Percentiles rank a stretch among this genome's conserved stretches.
Evolutionary conservation across 1,284 basidiomycete species (phyloP).

Genomic region (Boletus mariae): DNA sequence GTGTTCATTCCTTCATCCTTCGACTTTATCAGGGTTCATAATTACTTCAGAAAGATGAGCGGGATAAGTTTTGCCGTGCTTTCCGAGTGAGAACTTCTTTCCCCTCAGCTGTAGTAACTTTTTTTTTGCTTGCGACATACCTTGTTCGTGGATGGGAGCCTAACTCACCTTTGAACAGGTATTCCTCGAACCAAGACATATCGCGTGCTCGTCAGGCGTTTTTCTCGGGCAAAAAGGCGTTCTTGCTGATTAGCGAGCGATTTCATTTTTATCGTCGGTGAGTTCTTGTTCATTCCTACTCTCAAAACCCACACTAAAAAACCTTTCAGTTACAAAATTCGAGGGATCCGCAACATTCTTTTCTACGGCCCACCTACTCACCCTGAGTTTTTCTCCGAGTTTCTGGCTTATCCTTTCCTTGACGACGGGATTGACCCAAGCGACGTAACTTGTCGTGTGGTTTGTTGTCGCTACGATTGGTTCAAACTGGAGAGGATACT

Average conservation of each 20-base stretch:
- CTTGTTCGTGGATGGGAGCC: not conserved
- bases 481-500: conserved; percentile 80
- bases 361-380: conserved; percentile 94
- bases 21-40: conserved; percentile 91
- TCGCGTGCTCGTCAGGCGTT: conserved; percentile 90
- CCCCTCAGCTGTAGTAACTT: not conserved
- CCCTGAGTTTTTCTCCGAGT: conserved; percentile 87
- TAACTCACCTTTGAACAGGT: conserved; percentile 46
- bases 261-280: conserved; percentile 96
- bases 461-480: conserved; percentile 88
- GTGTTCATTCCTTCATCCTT: conserved; percentile 95
- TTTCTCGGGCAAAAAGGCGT: conserved; percentile 83
- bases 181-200: conserved; percentile 91
- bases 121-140: not conserved
- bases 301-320: not conserved
- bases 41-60: conserved; percentile 73
- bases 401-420: conserved; percentile 83
- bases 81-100: conserved; percentile 65
- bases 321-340: conserved; percentile 72
- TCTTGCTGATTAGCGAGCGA: conserved; percentile 90
- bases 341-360: conserved; percentile 88
- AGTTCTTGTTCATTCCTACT: conserved; percentile 12
- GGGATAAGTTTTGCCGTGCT: conserved; percentile 78
- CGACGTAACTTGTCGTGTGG: conserved; percentile 73
- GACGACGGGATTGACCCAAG: conserved; percentile 73